Conservation (phyloP, 495 filamentous ascomycete species). For the Cudoniella acicularis region DNA sequence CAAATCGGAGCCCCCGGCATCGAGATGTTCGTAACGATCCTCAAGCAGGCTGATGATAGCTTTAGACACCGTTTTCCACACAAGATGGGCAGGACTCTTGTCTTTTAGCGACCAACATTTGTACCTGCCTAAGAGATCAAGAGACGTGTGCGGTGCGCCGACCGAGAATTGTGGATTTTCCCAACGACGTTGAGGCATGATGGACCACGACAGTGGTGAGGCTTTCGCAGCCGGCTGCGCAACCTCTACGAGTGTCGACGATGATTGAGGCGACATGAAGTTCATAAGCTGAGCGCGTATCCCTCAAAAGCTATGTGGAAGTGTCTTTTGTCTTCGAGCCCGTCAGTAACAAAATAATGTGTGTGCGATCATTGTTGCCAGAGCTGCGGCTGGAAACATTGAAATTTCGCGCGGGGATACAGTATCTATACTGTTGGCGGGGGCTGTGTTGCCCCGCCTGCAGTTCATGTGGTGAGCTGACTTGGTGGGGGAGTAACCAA, state of each 20-base stretch:
- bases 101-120: constrained; percentile 6
- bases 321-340: background rate
- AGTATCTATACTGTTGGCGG: background rate
- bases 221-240: background rate
- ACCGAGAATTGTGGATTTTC: background rate
- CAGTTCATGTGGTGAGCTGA: background rate
- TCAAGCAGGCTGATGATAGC: background rate
- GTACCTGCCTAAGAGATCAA: background rate
- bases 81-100: background rate
- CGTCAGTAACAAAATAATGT: background rate
- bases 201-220: background rate
- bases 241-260: background rate
- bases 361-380: background rate
- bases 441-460: background rate
- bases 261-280: background rate
- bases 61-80: background rate
- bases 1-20: background rate
- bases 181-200: background rate
- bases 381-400: background rate
- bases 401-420: background rate
- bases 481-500: background rate
- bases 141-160: background rate
- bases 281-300: background rate
- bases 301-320: background rate
- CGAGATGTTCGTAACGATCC: background rate